A percentile compares a stretch with the other conserved stretches of the same genome.
phyloP scores from a whole-genome alignment of 2,329 filamentous ascomycete species.

The Hortaea werneckii region DNA sequence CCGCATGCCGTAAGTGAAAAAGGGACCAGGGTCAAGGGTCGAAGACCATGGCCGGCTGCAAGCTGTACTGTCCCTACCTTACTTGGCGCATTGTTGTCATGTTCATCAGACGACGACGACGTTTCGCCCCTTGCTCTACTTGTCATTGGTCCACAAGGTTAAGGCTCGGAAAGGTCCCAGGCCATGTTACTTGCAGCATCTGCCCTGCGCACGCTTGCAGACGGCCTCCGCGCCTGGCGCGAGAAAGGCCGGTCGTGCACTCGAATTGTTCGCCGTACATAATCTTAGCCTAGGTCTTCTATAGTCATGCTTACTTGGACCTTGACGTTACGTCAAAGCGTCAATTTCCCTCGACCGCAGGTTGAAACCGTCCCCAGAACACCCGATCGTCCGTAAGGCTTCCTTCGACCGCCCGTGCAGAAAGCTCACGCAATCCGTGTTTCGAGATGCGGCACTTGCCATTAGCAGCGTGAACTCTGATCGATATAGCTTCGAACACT shows the following conservation, averaged over 20 bases:
- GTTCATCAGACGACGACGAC: constrained; percentile 16
- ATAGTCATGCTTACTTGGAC: constrained; percentile 10
- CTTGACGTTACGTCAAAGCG: constrained; percentile 16
- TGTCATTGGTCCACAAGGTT: constrained; percentile 16
- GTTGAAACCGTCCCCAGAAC: constrained; percentile 18
- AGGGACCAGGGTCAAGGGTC: neutral
- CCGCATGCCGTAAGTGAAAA: neutral
- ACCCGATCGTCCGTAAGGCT: neutral
- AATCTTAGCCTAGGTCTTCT: neutral
- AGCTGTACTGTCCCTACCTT: constrained; percentile 11
- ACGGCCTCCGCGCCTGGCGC: constrained; percentile 18
- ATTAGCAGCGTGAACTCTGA: constrained; percentile 2
- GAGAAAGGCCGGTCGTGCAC: neutral
- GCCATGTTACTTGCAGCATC: constrained; percentile 1
- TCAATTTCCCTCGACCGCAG: constrained; percentile 16
- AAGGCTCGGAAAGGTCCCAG: constrained; percentile 12
- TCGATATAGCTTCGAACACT: neutral
- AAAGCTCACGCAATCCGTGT: constrained; percentile 11
- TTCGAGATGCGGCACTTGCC: constrained; percentile 16
- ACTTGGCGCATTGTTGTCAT: constrained; percentile 15
- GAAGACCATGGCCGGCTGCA: neutral
- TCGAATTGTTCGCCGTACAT: too few species aligned
- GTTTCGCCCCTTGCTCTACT: constrained; percentile 26
- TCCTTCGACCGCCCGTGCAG: neutral
- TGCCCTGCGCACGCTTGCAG: constrained; percentile 1